Conservation (phyloP, 2,329 filamentous ascomycete species). For the Madurella mycetomatis region DNA sequence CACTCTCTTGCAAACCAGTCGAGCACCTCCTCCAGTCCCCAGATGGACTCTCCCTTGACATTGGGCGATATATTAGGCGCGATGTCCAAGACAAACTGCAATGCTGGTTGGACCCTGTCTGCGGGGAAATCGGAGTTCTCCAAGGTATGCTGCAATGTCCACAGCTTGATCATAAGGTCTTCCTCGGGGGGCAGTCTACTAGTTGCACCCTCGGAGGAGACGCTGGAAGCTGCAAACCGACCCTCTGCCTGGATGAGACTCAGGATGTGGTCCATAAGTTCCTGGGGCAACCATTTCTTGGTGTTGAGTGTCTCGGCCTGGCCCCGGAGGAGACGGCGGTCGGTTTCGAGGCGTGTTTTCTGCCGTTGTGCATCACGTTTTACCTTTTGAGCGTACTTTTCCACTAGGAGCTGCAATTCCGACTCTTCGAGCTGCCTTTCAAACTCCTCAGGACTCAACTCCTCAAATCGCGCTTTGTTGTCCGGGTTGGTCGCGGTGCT, state of each 20-base stretch:
- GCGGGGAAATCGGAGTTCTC: conserved; percentile 63
- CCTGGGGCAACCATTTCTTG: conserved; percentile 73
- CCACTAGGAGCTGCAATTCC: conserved; percentile 83
- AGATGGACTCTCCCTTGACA: conserved; percentile 60
- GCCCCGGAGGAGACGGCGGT: conserved; percentile 72
- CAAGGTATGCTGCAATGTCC: conserved; percentile 76
- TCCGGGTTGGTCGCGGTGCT: conserved; percentile 19
- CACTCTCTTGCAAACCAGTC: conserved; percentile 87
- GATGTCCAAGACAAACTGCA: conserved; percentile 64
- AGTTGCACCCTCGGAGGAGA: conserved; percentile 42
- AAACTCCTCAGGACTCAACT: conserved; percentile 79
- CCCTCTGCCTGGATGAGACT: conserved; percentile 65
- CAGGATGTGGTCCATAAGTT: conserved; percentile 73
- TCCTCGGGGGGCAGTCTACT: conserved; percentile 65
- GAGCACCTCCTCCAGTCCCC: conserved; percentile 82
- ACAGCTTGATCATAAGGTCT: conserved; percentile 72
- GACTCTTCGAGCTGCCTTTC: conserved; percentile 84
- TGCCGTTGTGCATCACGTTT: conserved; percentile 76
- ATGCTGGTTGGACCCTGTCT: conserved; percentile 56
- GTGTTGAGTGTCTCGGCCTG: conserved; percentile 71
- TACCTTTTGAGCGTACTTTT: conserved; percentile 75
- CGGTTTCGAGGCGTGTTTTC: conserved; percentile 73
- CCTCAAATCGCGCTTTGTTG: conserved; percentile 32
- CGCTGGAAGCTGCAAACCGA: conserved; percentile 50
- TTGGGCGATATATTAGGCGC: conserved; percentile 55